Percentiles rank a stretch among this genome's conserved stretches.
phyloP scores from a whole-genome alignment of 2,329 filamentous ascomycete species.

The Ceratocystis harringtonii region DNA sequence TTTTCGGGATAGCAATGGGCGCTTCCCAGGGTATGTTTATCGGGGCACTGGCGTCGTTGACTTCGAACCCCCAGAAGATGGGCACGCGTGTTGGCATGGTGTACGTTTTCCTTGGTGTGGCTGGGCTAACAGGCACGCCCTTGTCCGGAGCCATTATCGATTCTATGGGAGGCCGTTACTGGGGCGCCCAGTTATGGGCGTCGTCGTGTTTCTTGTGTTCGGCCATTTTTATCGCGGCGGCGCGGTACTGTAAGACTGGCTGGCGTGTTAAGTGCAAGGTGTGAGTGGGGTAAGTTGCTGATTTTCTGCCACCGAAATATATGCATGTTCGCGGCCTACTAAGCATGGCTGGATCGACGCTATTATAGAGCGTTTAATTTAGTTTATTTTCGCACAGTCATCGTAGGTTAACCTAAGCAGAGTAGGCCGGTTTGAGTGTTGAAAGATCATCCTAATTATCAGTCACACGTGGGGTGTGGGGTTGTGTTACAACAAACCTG shows the following conservation, averaged over 20 bases:
- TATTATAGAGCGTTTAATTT: neutral
- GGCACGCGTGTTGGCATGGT: slow-evolving; percentile 34
- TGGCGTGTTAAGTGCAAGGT: slow-evolving; percentile 26
- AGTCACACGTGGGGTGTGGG: neutral
- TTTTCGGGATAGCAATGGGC: slow-evolving; percentile 32
- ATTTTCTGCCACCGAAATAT: neutral
- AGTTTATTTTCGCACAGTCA: neutral
- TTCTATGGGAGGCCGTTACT: slow-evolving; percentile 26
- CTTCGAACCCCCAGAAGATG: slow-evolving; percentile 30
- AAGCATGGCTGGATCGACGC: neutral
- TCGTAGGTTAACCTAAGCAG: neutral
- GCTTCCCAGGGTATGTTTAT: slow-evolving; percentile 30
- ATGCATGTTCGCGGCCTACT: neutral
- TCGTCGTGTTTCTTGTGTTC: slow-evolving; percentile 28
- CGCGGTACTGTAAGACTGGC: slow-evolving; percentile 26
- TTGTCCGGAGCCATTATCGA: slow-evolving; percentile 33
- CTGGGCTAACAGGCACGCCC: slow-evolving; percentile 31
- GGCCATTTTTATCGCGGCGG: slow-evolving; percentile 23
- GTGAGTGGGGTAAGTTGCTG: neutral
- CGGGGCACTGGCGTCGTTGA: slow-evolving; percentile 29
- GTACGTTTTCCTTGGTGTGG: slow-evolving; percentile 29
- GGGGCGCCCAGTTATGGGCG: slow-evolving; percentile 34
- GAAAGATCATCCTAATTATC: neutral
- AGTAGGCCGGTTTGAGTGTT: neutral
- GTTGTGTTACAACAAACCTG: neutral